These are phyloP conservation scores for Delonix regia DNA, from an alignment of 306 rosid genomes.

Conservation along the genomic window DNA sequence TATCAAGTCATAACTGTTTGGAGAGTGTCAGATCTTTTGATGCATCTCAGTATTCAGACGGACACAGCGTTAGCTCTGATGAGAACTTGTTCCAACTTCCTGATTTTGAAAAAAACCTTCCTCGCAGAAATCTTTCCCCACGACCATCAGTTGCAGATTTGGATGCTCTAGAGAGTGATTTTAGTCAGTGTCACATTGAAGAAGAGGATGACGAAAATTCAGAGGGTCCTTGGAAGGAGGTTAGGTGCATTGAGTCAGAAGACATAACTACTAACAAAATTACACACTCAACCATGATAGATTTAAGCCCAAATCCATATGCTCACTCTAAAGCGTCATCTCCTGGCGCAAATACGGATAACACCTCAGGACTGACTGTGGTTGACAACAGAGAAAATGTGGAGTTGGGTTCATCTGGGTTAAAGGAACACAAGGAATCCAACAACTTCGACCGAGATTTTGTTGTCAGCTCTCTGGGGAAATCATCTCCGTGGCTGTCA, in stretches of 20 bases:
- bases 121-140: conserved; percentile 49
- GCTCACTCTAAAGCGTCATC: conserved; percentile 53
- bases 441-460: conserved; percentile 44
- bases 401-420: conserved; percentile 44
- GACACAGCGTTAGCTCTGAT: conserved; percentile 68
- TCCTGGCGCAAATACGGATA: conserved; percentile 52
- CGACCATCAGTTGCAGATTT: conserved; percentile 40
- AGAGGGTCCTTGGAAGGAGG: conserved; percentile 76
- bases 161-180: conserved; percentile 42
- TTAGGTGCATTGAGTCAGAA: conserved; percentile 76
- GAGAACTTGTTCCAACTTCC: conserved; percentile 69
- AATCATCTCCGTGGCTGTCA: conserved; percentile 47
- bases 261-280: conserved; percentile 46
- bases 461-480: conserved; percentile 52
- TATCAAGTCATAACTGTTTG: conserved; percentile 37
- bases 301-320: conserved; percentile 51
- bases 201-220: conserved; percentile 53
- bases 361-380: conserved; percentile 43
- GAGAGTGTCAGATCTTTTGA: conserved; percentile 66
- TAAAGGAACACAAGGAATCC: conserved; percentile 43
- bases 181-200: conserved; percentile 48
- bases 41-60: conserved; percentile 80
- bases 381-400: conserved; percentile 48
- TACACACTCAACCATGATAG: conserved; percentile 41
- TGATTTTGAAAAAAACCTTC: conserved; percentile 62